Evolutionary conservation across 257 asterid genomes (phyloP).

Genomic region (Nicotiana tomentosiformis): DNA sequence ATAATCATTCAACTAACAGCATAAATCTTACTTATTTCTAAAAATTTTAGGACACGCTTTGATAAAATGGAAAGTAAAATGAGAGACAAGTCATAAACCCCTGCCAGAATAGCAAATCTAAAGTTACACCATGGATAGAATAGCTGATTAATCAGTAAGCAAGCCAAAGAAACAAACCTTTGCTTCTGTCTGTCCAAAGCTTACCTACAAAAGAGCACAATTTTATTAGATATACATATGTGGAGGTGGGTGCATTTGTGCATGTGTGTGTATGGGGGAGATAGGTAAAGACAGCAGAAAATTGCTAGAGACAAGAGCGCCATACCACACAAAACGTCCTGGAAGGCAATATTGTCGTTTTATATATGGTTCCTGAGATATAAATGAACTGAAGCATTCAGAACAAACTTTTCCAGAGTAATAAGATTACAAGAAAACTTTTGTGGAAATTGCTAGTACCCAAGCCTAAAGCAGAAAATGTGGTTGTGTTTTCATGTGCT

Average conservation of each 20-base stretch:
- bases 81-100: neutral
- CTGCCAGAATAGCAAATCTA: neutral
- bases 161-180: constrained; percentile 46
- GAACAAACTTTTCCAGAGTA: neutral
- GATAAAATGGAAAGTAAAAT: neutral
- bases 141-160: neutral
- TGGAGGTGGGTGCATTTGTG: neutral
- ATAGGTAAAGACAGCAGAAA: neutral
- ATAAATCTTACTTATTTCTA: neutral
- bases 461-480: neutral
- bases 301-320: neutral
- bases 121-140: neutral
- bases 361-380: constrained; percentile 70
- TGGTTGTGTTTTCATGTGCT: neutral
- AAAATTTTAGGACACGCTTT: neutral
- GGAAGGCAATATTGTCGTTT: constrained; percentile 78
- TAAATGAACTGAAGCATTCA: constrained; percentile 4
- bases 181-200: constrained; percentile 93
- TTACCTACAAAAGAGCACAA: constrained; percentile 41
- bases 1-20: constrained; percentile 7
- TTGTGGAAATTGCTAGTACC: neutral
- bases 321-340: constrained; percentile 93
- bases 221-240: neutral
- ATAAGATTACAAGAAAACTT: neutral
- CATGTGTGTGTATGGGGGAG: neutral